Conservation (phyloP, 306 rosid species). For the Inga laurina region DNA sequence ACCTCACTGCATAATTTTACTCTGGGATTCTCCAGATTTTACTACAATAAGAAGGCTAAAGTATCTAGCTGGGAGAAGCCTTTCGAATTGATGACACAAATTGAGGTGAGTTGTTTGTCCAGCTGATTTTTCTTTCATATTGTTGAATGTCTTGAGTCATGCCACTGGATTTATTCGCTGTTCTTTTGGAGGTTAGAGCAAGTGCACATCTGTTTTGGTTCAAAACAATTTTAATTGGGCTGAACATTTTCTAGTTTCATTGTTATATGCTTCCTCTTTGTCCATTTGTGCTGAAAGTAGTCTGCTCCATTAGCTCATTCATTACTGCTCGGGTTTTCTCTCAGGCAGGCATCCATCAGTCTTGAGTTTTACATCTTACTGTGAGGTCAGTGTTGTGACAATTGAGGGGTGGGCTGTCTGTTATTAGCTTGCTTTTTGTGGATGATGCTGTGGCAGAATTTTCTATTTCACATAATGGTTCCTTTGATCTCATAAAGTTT, state of each 20-base stretch:
- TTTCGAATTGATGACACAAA: conserved; percentile 79
- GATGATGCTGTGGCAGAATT: conserved; percentile 32
- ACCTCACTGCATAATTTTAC: conserved; percentile 8
- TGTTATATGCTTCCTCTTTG: conserved; percentile 43
- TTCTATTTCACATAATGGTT: conserved; percentile 4
- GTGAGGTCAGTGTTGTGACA: conserved; percentile 59
- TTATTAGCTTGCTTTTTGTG: conserved; percentile 42
- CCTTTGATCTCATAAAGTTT: conserved; percentile 23
- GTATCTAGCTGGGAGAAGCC: conserved; percentile 97
- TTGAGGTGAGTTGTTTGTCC: conserved; percentile 77
- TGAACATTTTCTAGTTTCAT: conserved; percentile 38
- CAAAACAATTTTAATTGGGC: conserved; percentile 22
- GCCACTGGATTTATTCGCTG: conserved; percentile 28
- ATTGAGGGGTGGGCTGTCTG: conserved; percentile 52
- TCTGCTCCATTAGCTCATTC: conserved; percentile 50
- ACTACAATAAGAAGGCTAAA: conserved; percentile 78
- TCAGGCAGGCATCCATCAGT: conserved; percentile 53
- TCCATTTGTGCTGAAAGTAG: conserved; percentile 41
- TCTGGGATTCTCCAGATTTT: conserved; percentile 61
- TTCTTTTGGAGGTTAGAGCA: conserved; percentile 27
- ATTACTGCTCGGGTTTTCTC: conserved; percentile 49
- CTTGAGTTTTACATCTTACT: conserved; percentile 51
- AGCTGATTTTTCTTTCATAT: conserved; percentile 31
- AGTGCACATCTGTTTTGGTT: conserved; percentile 32
- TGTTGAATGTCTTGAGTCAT: conserved; percentile 29